Base-by-base conservation (phyloP, 2,329 filamentous ascomycete genomes). In the Aspergillus persii region DNA sequence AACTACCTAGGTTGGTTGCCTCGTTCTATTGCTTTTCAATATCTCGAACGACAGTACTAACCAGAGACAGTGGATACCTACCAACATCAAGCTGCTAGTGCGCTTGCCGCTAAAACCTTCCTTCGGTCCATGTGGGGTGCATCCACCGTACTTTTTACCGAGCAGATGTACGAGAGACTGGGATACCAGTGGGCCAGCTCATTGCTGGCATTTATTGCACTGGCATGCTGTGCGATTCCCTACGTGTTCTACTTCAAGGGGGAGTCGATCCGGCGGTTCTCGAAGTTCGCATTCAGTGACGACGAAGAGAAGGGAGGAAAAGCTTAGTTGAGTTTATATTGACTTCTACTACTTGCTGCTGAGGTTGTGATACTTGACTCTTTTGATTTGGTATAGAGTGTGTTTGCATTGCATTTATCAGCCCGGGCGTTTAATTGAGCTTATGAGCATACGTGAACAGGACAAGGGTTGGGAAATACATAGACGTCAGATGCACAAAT, bases 191-290 rank as follows among this genome's bases (percentile, higher is more conserved):
- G 91, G 90, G 91, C 91, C 0, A 86, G 85, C 53, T 83, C 83
- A 0, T 80, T 95, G 8, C 77, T 95, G 8, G 90, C 84, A 0
- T 93, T 93, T 66, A 81, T 96, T 65, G 85, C 83, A 15, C 77
- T 96, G 5, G 88, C 85, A 0, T 96, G 91, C 78, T 96, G 91
- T 72, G 85, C 81, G 0, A 96, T 96, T 65, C 92, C 92, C 0
- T 96, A 88, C 72, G 74, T 91, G 29, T 96, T 96, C 77, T 96
- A 89, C 81, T 86, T 80, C 69, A 91, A 85, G 66, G 92, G 92
- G 3, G 90, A 86, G 15, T 73, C 74, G 4, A 96, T 96, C 65
- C 82, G 92, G 4, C 80, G 78, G 57, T 80, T 82, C 59, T 90
- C 87, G 68, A 89, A 85, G 74, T 96, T 86, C 70, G 92, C 92